Evolutionary conservation across 805 yeast species (phyloP).

Genomic region (Ogataea kodamae): DNA sequence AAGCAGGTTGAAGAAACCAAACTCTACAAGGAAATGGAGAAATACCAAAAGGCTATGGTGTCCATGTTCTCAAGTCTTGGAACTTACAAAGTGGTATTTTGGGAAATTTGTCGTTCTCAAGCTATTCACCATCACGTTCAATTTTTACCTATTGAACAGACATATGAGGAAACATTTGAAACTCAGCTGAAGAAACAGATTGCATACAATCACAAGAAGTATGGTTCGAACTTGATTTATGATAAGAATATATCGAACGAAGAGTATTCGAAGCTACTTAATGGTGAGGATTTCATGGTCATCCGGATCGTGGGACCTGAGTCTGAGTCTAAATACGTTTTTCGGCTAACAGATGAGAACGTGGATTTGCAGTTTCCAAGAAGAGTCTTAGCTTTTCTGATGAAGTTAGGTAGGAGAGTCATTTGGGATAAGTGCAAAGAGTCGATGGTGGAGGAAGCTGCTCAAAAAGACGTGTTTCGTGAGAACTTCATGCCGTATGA

Average conservation of each 20-base stretch:
- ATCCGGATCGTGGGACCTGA: constrained; percentile 26
- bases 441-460: constrained; percentile 53
- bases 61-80: constrained; percentile 40
- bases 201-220: constrained; percentile 8
- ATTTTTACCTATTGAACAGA: constrained; percentile 59
- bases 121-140: constrained; percentile 79
- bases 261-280: constrained; percentile 24
- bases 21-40: constrained; percentile 41
- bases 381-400: constrained; percentile 62
- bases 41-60: constrained; percentile 46
- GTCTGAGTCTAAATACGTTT: constrained; percentile 24
- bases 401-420: constrained; percentile 57
- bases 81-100: constrained; percentile 55
- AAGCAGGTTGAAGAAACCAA: constrained; percentile 32
- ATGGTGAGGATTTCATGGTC: constrained; percentile 37
- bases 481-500: constrained; percentile 51
- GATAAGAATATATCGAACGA: constrained; percentile 18
- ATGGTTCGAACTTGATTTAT: constrained; percentile 5
- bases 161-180: constrained; percentile 38
- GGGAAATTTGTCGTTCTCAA: constrained; percentile 61
- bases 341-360: constrained; percentile 27
- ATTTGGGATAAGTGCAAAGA: constrained; percentile 81
- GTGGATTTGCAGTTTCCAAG: constrained; percentile 84
- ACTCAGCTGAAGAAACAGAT: constrained; percentile 33
- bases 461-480: constrained; percentile 64